These are phyloP conservation scores for Lanmaoa rubissima DNA, from an alignment of 768 basidiomycete species.

Conservation along the genomic window DNA sequence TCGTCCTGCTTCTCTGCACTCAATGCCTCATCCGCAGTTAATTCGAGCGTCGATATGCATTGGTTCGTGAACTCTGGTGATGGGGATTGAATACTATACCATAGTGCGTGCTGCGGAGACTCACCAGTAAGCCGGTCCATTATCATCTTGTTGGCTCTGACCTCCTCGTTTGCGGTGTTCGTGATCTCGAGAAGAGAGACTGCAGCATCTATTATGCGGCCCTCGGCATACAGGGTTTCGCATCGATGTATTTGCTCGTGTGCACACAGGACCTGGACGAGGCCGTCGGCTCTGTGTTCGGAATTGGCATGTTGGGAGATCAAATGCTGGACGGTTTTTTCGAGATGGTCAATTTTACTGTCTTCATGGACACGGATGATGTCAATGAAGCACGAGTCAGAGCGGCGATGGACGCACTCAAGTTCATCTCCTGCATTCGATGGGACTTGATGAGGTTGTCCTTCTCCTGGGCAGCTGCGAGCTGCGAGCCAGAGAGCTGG, in stretches of 20 bases:
- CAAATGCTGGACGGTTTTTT: background rate
- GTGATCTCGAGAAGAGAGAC: background rate
- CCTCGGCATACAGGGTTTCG: background rate
- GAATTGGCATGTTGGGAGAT: background rate
- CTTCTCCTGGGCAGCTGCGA: too few species aligned
- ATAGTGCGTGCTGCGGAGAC: background rate
- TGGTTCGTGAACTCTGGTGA: background rate
- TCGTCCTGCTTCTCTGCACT: background rate
- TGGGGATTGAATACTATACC: background rate
- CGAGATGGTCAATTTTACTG: too few species aligned
- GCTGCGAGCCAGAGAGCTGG: too few species aligned
- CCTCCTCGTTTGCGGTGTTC: too few species aligned
- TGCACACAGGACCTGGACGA: background rate
- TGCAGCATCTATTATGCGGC: background rate
- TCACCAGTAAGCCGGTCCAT: constrained; percentile 1
- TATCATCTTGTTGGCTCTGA: too few species aligned
- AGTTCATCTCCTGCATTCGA: too few species aligned
- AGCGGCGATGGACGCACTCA: too few species aligned
- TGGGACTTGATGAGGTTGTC: too few species aligned
- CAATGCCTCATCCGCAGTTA: background rate
- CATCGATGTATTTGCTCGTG: background rate
- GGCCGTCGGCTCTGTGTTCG: background rate
- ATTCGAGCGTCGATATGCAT: background rate
- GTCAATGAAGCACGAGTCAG: too few species aligned
- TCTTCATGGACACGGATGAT: too few species aligned